Evolutionary conservation across 495 filamentous ascomycete species (phyloP).

Genomic region (Penicillium paradoxum): DNA sequence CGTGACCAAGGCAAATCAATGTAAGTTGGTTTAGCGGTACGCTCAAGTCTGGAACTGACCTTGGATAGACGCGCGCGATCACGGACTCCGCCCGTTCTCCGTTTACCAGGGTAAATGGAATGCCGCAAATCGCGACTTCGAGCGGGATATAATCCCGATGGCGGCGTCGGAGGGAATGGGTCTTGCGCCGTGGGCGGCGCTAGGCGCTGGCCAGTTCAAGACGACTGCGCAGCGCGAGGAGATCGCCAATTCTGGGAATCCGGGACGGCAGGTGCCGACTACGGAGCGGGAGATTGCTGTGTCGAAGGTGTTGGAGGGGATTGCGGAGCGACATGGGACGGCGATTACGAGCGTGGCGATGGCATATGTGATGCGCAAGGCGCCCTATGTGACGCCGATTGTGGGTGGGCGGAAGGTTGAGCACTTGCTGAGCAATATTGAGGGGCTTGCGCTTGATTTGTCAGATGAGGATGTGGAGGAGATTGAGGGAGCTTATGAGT

Average conservation of each 20-base stretch:
- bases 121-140: conserved; percentile 58
- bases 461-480: conserved; percentile 57
- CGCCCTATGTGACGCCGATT: conserved; percentile 73
- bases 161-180: conserved; percentile 62
- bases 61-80: conserved; percentile 51
- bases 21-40: conserved; percentile 1
- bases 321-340: conserved; percentile 53
- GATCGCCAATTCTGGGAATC: conserved; percentile 15
- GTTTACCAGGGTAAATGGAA: conserved; percentile 66
- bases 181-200: conserved; percentile 56
- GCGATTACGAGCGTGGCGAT: conserved; percentile 50
- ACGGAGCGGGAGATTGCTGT: conserved; percentile 29
- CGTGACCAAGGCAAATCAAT: conserved; percentile 60
- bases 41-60: not conserved
- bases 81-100: conserved; percentile 58
- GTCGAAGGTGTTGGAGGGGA: conserved; percentile 51
- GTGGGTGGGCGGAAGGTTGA: conserved; percentile 61
- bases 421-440: conserved; percentile 65
- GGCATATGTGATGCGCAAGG: conserved; percentile 70
- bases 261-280: conserved; percentile 14
- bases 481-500: conserved; percentile 57
- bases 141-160: conserved; percentile 70
- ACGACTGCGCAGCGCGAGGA: conserved; percentile 19
- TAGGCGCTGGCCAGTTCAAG: conserved; percentile 52
- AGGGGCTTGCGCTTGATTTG: conserved; percentile 54